Percentiles rank a stretch among this genome's conserved stretches.
phyloP scores from a whole-genome alignment of 306 rosid genomes.

The Cucumis hystrix region DNA sequence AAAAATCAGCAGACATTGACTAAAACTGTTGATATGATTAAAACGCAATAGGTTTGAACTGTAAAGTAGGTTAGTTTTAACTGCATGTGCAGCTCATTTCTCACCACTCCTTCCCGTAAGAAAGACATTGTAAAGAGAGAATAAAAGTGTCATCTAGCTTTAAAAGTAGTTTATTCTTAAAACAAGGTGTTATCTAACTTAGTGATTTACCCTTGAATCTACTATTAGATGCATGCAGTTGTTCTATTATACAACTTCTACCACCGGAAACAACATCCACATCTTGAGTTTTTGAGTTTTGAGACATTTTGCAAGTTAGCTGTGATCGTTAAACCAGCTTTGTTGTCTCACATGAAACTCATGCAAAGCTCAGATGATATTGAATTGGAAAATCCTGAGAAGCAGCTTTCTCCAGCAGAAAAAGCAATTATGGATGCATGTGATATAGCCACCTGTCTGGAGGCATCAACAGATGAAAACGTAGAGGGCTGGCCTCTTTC shows the following conservation, averaged over 20 bases:
- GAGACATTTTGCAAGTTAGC: constrained; percentile 58
- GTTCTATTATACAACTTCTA: constrained; percentile 71
- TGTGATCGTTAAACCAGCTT: constrained; percentile 42
- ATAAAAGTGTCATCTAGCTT: neutral
- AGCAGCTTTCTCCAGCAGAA: constrained; percentile 60
- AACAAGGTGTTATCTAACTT: neutral
- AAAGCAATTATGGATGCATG: constrained; percentile 61
- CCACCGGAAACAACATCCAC: constrained; percentile 47
- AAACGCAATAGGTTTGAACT: neutral
- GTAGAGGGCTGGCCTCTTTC: constrained; percentile 64
- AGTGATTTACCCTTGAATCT: constrained; percentile 9
- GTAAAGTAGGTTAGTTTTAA: neutral
- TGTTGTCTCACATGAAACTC: constrained; percentile 46
- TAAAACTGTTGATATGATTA: neutral
- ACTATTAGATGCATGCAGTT: constrained; percentile 56
- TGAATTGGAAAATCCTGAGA: constrained; percentile 39
- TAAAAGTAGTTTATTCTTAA: neutral
- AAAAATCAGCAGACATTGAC: neutral
- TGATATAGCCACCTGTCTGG: constrained; percentile 37
- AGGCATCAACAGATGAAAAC: constrained; percentile 37
- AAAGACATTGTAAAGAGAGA: neutral
- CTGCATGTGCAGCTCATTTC: neutral
- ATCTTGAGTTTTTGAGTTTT: constrained; percentile 41
- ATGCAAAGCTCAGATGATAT: constrained; percentile 39
- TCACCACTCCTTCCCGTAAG: neutral